Base-by-base conservation (phyloP, 805 yeast species). In the Candida easanensis region DNA sequence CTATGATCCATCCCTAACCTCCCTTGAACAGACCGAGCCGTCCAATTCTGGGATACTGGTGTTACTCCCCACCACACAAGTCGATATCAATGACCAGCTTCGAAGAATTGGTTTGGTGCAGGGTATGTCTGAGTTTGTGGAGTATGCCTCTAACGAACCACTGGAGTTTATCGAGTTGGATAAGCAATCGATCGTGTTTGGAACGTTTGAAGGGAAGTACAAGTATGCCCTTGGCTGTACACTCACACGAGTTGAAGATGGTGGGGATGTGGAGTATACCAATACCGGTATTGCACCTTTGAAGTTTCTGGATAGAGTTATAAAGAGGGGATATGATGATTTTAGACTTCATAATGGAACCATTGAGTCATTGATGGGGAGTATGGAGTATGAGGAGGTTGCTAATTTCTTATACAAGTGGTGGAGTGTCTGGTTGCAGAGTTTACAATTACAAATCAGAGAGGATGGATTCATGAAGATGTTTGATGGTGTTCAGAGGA, bases 31-130 rank as follows among this genome's bases (percentile, higher is more conserved):
- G 2, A 65, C 63, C 36, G 51, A 65, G 65, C 69, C 45, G 8
- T 23, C 44, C 9, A 19, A 37, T 11, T 15, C 30, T 13, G 45
- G 45, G 3, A 49, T 73, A 18, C 48, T 73, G 35, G 33, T 60
- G 57, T 42, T 67, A 54, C 49, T 67, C 60, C 50, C 62, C 51
- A 27, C 32, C 10, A 38, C 30, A 17, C 39, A 33, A 34, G n/a
- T 33, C 13, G 48, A 45, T 19, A 28, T 58, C 11, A 64, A 70
- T 47, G 65, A 59, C 6, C 63, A 68, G 47, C 20, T 34, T 27
- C 51, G 69, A 21, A 62, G 61, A 18, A 60, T 73, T 16, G 77
- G 79, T 2, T 52, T 73, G 23, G 60, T 73, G 4, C 71, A 71
- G 40, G 78, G 75, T 1, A 45, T 55, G 28, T 33, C 38, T 23